Evolutionary conservation across 176 grass and related monocot species (phyloP).

Genomic region (Elaeis guineensis): DNA sequence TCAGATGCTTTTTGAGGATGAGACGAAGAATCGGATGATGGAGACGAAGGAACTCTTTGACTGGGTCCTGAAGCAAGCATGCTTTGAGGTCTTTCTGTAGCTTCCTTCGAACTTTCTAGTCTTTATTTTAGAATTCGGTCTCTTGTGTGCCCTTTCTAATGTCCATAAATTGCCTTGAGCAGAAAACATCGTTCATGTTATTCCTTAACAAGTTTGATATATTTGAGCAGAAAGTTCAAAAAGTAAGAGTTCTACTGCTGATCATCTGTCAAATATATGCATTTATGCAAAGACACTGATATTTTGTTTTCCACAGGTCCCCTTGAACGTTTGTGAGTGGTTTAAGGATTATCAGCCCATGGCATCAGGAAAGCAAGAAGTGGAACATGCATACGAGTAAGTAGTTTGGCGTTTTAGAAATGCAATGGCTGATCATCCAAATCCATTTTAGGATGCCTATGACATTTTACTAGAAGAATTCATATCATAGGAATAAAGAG

Average conservation of each 20-base stretch:
- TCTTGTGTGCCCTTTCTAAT: no score
- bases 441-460: slow-evolving; percentile 2
- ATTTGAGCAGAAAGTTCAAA: slow-evolving; percentile 94
- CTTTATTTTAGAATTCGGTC: no score
- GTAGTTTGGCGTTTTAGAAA: slow-evolving; percentile 10
- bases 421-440: background rate
- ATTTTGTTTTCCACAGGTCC: slow-evolving; percentile 41
- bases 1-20: slow-evolving; percentile 89
- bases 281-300: slow-evolving; percentile 3
- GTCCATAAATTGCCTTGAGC: slow-evolving; percentile 11
- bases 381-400: slow-evolving; percentile 93
- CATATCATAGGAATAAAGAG: no score
- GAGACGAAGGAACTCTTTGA: slow-evolving; percentile 96
- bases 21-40: slow-evolving; percentile 89
- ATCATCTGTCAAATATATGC: background rate
- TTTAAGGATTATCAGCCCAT: slow-evolving; percentile 86
- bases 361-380: slow-evolving; percentile 81
- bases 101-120: background rate
- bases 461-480: no score
- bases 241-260: slow-evolving; percentile 27
- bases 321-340: slow-evolving; percentile 84
- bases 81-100: slow-evolving; percentile 63
- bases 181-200: slow-evolving; percentile 98
- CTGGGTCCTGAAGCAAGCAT: slow-evolving; percentile 89
- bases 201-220: slow-evolving; percentile 99